phyloP scores from a whole-genome alignment of 1,284 basidiomycete species.

The Malassezia nana region DNA sequence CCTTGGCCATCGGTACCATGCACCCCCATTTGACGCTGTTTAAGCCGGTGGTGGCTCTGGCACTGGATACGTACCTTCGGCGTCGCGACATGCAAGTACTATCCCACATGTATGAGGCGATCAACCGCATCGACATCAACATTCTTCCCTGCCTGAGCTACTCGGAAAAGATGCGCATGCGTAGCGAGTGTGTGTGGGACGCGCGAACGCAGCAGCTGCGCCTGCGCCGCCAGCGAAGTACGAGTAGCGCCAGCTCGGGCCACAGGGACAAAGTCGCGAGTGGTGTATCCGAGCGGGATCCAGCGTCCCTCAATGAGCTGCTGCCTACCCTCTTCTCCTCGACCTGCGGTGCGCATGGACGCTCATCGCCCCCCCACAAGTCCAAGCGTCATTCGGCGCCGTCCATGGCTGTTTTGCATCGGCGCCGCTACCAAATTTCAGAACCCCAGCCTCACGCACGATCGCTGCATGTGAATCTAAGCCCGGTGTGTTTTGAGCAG shows the following conservation, averaged over 20 bases:
- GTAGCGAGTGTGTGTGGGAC: constrained; percentile 68
- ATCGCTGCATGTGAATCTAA: neutral
- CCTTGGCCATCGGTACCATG: constrained; percentile 81
- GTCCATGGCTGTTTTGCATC: neutral
- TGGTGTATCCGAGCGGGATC: neutral
- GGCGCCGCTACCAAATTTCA: neutral
- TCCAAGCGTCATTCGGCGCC: neutral
- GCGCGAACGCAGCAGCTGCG: neutral
- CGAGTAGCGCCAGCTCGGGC: neutral
- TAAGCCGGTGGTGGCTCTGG: constrained; percentile 89
- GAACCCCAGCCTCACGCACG: neutral
- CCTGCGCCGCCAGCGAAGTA: neutral
- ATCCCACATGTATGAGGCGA: constrained; percentile 75
- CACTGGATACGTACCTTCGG: constrained; percentile 86
- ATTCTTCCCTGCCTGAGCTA: constrained; percentile 66
- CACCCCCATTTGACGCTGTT: constrained; percentile 96
- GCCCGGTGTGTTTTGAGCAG: neutral
- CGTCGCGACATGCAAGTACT: constrained; percentile 57
- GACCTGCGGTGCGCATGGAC: neutral
- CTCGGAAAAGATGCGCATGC: constrained; percentile 76
- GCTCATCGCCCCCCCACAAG: neutral
- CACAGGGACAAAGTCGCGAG: neutral
- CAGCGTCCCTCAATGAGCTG: neutral
- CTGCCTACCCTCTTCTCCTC: neutral
- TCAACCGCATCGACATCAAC: constrained; percentile 81